Base-by-base conservation (phyloP, 2,329 filamentous ascomycete genomes). In the Penicillium sp. region DNA sequence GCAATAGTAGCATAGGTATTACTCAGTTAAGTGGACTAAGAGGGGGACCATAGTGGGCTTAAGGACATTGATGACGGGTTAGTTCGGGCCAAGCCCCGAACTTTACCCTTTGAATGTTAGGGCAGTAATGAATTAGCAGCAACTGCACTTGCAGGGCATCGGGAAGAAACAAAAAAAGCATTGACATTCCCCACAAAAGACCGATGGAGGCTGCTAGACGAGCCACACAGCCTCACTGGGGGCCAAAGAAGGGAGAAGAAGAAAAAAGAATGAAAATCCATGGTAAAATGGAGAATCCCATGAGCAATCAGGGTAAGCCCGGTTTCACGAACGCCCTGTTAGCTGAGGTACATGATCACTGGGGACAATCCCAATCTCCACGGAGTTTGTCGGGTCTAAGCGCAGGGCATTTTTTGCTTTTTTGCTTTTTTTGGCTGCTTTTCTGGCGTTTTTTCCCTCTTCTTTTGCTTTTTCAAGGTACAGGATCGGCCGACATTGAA, bases 401-500 rank as follows among this genome's bases (percentile, higher is more conserved):
- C 48, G 48, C 27, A 47, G 49, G 22, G 35, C 19, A 22, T 48
- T 29, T 9, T 10, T 6, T 11, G 10, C 11, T 14, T 48, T 48
- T 48, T 35, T 11, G 2, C n/a, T 46, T n/a, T 29, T 29, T 45
- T 27, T n/a, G 22, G 21, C 21, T 46, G 7, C 22, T n/a, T 47
- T 31, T 14, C 14, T 22, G 26, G 16, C 29, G 29, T 35, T 22
- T 33, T 22, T 8, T 16, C 7, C 27, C n/a, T 21, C 16, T 37
- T 39, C 24, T 31, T 50, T 50, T 50, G 14, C 48, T 50, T 50
- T 50, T 50, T 42, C 35, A 35, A 45, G 39, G 39, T 35, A 53
- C 42, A 46, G 27, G 43, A 47, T 46, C 43, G 42, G 54, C 49
- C 57, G 27, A 54, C 19, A 54, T 58, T 57, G 52, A 49, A 62